Evolutionary conservation across 2,329 filamentous ascomycete genomes (phyloP).

Genomic region (Xylaria arbuscula): DNA sequence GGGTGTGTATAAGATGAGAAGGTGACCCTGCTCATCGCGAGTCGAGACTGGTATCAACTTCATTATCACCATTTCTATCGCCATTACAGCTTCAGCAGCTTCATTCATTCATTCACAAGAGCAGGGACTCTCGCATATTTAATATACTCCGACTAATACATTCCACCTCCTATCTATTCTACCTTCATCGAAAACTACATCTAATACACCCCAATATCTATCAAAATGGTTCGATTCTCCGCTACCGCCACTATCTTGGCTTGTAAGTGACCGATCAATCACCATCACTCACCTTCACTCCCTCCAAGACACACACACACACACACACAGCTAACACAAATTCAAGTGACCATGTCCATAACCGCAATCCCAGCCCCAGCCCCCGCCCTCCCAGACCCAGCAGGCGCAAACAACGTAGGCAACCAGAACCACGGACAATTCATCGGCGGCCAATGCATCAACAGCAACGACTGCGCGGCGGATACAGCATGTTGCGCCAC

Average conservation of each 20-base stretch:
- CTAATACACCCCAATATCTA: slow-evolving; percentile 7
- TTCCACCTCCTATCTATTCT: no score
- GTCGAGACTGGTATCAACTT: not conserved
- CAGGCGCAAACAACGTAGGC: slow-evolving; percentile 40
- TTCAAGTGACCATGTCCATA: slow-evolving; percentile 40
- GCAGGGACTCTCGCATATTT: slow-evolving; percentile 17
- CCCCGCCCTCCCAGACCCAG: slow-evolving; percentile 41
- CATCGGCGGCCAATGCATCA: slow-evolving; percentile 47
- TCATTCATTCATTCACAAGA: not conserved
- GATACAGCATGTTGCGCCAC: slow-evolving; percentile 46
- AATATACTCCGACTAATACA: not conserved
- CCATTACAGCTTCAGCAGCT: slow-evolving; percentile 16
- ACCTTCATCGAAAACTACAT: not conserved
- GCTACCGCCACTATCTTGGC: slow-evolving; percentile 42
- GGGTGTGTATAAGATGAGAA: slow-evolving; percentile 30
- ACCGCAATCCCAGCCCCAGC: slow-evolving; percentile 30
- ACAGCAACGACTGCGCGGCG: slow-evolving; percentile 45
- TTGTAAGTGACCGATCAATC: slow-evolving; percentile 39
- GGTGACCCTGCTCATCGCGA: slow-evolving; percentile 1
- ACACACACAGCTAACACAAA: slow-evolving; percentile 28
- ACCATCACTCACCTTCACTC: not conserved
- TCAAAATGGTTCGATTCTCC: slow-evolving; percentile 46
- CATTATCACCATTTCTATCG: slow-evolving; percentile 6
- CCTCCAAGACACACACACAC: not conserved
- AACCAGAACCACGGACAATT: slow-evolving; percentile 46